Evolutionary conservation across 805 yeast species (phyloP).

Genomic region (Blastobotrys robertii): DNA sequence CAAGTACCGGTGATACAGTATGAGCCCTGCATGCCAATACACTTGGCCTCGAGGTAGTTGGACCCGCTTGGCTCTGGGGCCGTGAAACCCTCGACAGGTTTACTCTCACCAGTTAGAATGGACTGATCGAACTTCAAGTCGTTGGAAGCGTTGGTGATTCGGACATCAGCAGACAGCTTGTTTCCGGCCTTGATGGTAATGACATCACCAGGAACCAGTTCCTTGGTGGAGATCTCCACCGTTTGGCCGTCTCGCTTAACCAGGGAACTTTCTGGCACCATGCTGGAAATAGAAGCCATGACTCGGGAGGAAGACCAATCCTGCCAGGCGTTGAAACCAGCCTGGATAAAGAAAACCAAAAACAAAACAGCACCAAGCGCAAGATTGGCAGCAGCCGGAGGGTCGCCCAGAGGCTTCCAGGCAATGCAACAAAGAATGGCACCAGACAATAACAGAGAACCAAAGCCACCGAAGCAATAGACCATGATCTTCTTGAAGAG

Average conservation of each 20-base stretch:
- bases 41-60: constrained; percentile 35
- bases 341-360: constrained; percentile 33
- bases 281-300: constrained; percentile 36
- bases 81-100: constrained; percentile 80
- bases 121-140: constrained; percentile 91
- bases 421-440: constrained; percentile 33
- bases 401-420: constrained; percentile 41
- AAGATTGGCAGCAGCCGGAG: constrained; percentile 35
- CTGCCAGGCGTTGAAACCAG: constrained; percentile 35
- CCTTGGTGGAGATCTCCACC: constrained; percentile 66
- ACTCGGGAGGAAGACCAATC: constrained; percentile 38
- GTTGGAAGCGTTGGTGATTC: constrained; percentile 74
- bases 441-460: constrained; percentile 31
- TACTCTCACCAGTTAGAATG: constrained; percentile 94
- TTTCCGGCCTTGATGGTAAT: constrained; percentile 87
- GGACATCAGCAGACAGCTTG: constrained; percentile 88
- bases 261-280: constrained; percentile 33
- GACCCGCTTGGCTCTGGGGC: constrained; percentile 37
- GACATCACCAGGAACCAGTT: constrained; percentile 92
- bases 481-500: constrained; percentile 26
- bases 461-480: constrained; percentile 41
- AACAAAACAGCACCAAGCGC: constrained; percentile 34
- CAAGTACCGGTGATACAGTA: constrained; percentile 65
- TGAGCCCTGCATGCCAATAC: constrained; percentile 40
- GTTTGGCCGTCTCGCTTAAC: constrained; percentile 76